Evolutionary conservation across 1,284 basidiomycete genomes (phyloP).

Genomic region (Uromyces viciae-fabae): DNA sequence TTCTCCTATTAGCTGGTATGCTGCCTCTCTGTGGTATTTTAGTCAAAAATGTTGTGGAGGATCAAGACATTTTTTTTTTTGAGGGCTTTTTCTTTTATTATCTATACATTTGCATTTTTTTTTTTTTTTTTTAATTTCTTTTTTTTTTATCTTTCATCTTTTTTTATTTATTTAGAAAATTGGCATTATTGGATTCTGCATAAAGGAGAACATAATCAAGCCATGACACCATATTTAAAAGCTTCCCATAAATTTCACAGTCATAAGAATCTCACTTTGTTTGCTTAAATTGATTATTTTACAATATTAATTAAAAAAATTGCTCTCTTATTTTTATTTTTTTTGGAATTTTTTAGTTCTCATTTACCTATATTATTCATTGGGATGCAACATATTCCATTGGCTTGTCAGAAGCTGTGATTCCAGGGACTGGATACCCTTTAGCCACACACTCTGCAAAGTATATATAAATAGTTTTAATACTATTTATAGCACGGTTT

Average conservation of each 20-base stretch:
- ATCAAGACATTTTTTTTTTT: conserved; percentile 88
- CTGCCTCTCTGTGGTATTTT: conserved; percentile 95
- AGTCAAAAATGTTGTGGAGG: conserved; percentile 79
- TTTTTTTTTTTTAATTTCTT: not conserved
- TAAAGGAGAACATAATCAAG: conserved; percentile 98
- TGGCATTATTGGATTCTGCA: conserved; percentile 90
- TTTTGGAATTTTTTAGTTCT: conserved; percentile 61
- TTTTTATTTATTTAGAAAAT: conserved; percentile 66
- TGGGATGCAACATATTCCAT: conserved; percentile 93
- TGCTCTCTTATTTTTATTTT: conserved; percentile 20
- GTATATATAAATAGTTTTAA: too few species aligned
- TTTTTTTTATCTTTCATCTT: not conserved
- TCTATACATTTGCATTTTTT: not conserved
- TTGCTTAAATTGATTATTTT: not conserved
- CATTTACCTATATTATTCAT: conserved; percentile 92
- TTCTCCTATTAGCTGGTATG: conserved; percentile 91
- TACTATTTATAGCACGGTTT: too few species aligned
- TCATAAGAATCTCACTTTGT: conserved; percentile 58
- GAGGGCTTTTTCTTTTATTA: conserved; percentile 48
- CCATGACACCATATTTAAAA: conserved; percentile 95
- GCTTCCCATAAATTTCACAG: conserved; percentile 89
- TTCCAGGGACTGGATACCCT: too few species aligned
- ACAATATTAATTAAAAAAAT: not conserved
- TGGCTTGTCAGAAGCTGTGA: too few species aligned
- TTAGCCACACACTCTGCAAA: too few species aligned